Conservation (phyloP, 805 yeast species). For the Myxozyma neglecta region DNA sequence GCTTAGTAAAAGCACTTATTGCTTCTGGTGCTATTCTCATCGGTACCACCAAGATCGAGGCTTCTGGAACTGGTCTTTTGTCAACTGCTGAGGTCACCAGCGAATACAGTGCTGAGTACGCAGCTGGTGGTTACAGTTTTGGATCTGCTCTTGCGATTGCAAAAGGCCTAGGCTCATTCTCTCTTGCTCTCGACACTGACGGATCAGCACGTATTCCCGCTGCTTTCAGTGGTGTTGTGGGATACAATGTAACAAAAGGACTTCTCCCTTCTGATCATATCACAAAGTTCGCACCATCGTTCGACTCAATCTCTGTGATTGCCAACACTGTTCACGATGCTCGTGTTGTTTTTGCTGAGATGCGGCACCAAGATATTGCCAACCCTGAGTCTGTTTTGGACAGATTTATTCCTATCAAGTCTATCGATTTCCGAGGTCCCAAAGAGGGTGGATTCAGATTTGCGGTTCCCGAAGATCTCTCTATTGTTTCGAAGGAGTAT, state of each 20-base stretch:
- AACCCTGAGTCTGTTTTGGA: slow-evolving; percentile 26
- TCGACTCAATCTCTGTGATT: slow-evolving; percentile 21
- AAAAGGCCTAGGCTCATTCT: slow-evolving; percentile 19
- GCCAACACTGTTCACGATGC: slow-evolving; percentile 24
- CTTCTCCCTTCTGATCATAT: slow-evolving; percentile 17
- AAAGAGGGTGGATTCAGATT: slow-evolving; percentile 27
- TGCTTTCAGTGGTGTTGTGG: slow-evolving; percentile 24
- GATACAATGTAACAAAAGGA: slow-evolving; percentile 27
- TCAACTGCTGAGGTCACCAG: slow-evolving; percentile 7
- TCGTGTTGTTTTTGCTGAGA: slow-evolving; percentile 23
- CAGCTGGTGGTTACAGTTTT: slow-evolving; percentile 26
- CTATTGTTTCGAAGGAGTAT: slow-evolving; percentile 12
- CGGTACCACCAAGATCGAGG: slow-evolving; percentile 24
- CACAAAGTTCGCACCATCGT: slow-evolving; percentile 21
- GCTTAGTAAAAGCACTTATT: slow-evolving; percentile 17
- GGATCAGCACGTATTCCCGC: slow-evolving; percentile 28
- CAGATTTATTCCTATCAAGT: slow-evolving; percentile 25
- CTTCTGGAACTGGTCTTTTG: slow-evolving; percentile 13
- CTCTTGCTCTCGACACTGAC: slow-evolving; percentile 27
- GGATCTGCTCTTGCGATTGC: slow-evolving; percentile 28
- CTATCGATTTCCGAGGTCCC: slow-evolving; percentile 31
- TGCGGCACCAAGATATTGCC: slow-evolving; percentile 18
- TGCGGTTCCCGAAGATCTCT: slow-evolving; percentile 22
- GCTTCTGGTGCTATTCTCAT: slow-evolving; percentile 21
- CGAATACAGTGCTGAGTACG: slow-evolving; percentile 18